phyloP scores from a whole-genome alignment of 1,284 basidiomycete species.

The Golubevia pallescens region DNA sequence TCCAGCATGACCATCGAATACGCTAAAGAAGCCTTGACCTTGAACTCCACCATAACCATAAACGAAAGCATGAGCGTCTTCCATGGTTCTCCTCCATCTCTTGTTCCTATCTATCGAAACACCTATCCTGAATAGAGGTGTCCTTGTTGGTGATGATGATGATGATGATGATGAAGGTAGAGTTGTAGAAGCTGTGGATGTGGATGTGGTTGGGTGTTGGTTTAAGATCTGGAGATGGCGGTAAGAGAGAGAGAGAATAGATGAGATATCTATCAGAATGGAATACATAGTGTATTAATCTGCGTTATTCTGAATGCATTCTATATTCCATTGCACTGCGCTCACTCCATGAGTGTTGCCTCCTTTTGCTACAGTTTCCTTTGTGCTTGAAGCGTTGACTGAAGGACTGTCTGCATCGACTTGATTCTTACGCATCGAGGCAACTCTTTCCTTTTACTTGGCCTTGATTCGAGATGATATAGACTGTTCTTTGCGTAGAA shows the following conservation, averaged over 20 bases:
- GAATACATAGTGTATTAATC: not conserved
- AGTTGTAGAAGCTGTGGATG: not conserved
- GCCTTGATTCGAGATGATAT: too few species aligned
- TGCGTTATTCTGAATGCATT: not conserved
- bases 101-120: conserved; percentile 53
- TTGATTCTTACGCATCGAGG: too few species aligned
- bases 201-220: conserved; percentile 9
- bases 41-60: conserved; percentile 52
- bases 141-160: not conserved
- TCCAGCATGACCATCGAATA: conserved; percentile 62
- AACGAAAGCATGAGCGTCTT: conserved; percentile 54
- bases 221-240: conserved; percentile 12
- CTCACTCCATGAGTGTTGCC: conserved; percentile 22
- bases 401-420: conserved; percentile 9
- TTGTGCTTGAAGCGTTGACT: conserved; percentile 15
- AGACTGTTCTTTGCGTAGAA: too few species aligned
- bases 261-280: not conserved
- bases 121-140: conserved; percentile 43
- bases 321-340: not conserved
- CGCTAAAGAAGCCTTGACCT: conserved; percentile 54
- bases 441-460: too few species aligned
- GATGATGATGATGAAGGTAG: not conserved
- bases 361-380: conserved; percentile 15
- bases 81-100: conserved; percentile 59
- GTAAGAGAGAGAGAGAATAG: conserved; percentile 4